Conservation (phyloP, 495 filamentous ascomycete species). For the Neurospora sp. region DNA sequence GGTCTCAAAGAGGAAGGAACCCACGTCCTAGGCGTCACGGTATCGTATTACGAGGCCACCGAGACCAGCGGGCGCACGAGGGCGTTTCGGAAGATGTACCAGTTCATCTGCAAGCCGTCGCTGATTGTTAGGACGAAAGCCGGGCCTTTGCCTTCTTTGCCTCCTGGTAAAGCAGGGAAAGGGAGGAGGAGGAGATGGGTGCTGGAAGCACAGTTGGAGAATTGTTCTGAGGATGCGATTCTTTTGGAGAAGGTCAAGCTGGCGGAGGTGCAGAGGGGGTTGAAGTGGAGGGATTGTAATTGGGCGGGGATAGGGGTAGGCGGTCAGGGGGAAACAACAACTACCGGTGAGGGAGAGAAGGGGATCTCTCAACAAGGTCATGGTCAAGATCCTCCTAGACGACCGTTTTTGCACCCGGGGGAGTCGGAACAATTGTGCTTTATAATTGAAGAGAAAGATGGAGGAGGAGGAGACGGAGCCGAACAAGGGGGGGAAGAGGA, state of each 20-base stretch:
- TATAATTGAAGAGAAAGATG: slow-evolving; percentile 57
- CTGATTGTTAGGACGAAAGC: slow-evolving; percentile 86
- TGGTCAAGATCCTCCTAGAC: background rate
- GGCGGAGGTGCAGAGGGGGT: slow-evolving; percentile 33
- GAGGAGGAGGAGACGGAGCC: background rate
- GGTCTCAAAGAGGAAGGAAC: slow-evolving; percentile 90
- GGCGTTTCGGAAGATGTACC: slow-evolving; percentile 92
- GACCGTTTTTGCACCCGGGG: slow-evolving; percentile 64
- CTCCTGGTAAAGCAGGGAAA: background rate
- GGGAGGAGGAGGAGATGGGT: slow-evolving; percentile 35
- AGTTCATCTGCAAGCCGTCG: slow-evolving; percentile 84
- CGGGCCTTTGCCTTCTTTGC: slow-evolving; percentile 40
- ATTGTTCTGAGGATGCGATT: slow-evolving; percentile 63
- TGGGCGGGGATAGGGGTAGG: slow-evolving; percentile 27
- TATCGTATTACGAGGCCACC: slow-evolving; percentile 70
- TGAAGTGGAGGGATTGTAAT: slow-evolving; percentile 39
- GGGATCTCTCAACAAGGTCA: slow-evolving; percentile 3
- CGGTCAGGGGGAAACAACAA: background rate
- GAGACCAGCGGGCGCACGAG: slow-evolving; percentile 60
- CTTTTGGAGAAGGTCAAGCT: slow-evolving; percentile 47
- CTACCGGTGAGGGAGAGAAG: slow-evolving; percentile 13
- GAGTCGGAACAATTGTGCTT: slow-evolving; percentile 93
- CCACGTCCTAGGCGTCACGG: slow-evolving; percentile 87
- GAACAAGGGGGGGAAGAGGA: slow-evolving; percentile 34
- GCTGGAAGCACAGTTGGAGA: slow-evolving; percentile 91